Conservation (phyloP, 139 green algal genomes). For the Tetratostichococcus sp. region DNA sequence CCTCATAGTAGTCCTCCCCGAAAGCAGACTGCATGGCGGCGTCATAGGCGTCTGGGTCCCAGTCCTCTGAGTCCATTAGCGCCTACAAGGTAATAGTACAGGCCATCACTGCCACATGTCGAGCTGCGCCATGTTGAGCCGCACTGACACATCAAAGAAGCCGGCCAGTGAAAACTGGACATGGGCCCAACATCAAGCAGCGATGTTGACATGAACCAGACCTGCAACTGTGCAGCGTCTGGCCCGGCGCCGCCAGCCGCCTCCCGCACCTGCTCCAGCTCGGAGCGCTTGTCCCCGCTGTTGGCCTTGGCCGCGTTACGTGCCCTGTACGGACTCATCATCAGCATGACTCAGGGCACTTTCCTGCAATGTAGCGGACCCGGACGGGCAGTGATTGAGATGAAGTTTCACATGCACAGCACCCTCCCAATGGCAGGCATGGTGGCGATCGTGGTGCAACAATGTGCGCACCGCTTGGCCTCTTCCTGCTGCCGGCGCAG, state of each 20-base stretch:
- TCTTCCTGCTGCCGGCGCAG: constrained; percentile 44
- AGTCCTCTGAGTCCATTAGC: constrained; percentile 78
- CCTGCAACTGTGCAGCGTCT: not conserved
- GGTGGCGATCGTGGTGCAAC: not conserved
- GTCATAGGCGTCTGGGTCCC: constrained; percentile 91
- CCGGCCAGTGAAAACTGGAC: too few species aligned
- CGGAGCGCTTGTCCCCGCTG: not conserved
- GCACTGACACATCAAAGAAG: too few species aligned
- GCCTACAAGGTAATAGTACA: constrained; percentile 41
- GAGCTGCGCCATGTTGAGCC: too few species aligned
- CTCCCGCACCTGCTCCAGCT: constrained; percentile 47
- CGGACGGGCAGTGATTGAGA: not conserved
- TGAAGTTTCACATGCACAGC: too few species aligned
- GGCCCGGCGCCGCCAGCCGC: constrained; percentile 45
- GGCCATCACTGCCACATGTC: too few species aligned
- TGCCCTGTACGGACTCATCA: too few species aligned
- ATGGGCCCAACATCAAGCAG: too few species aligned
- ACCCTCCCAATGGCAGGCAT: constrained; percentile 1
- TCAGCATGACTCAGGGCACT: too few species aligned
- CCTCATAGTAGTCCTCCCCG: constrained; percentile 86
- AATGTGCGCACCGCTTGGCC: constrained; percentile 44
- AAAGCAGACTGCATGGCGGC: constrained; percentile 82
- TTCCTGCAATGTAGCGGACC: too few species aligned
- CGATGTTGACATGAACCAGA: too few species aligned
- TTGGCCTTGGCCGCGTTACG: not conserved